Evolutionary conservation across 1,284 basidiomycete genomes (phyloP), one percentile per base, ranked within the genome.

Genomic region (Porodaedalea pini): DNA sequence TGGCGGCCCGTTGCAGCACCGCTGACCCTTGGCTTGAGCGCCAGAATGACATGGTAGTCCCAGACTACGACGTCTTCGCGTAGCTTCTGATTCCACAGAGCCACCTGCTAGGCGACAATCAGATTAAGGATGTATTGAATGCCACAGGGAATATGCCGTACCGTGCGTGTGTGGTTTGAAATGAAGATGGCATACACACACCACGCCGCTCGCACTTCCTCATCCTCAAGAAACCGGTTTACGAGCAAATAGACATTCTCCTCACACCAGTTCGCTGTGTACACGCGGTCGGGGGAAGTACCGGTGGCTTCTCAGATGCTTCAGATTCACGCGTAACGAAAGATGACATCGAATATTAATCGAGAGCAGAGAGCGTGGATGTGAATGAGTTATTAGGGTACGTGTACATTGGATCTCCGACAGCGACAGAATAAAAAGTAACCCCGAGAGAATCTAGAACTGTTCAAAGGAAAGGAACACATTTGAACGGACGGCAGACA

Each of bases 1-100:
- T 36, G 41, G 43, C 41, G 25, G 40, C 47, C 34, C 39, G 55
- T 21, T 17, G n/a, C 8, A 29, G 11, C 15, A 15, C 36, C 23
- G 58, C 25, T 56, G 23, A 34, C 37, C 21, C 40, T 47, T 21
- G 43, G 41, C 32, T 47, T 39, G 32, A 87, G 71, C 40, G 80
- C 68, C 8, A 86, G 75, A 27, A 90, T 69, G 62, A 86, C 86
- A 66, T 90, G 88, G 68, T 90, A 90, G 67, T 90, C 87, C 87
- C 88, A 90, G 34, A 90, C 69, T 8, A 88, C 79, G 67, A 63
- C 61, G 25, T 69, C 65, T 19, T 66, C 66, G 8, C 75, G 73
- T 23, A 71, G 71, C 62, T 77, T 79, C 67, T 89, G 87, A 51
- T 74, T 75, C 80, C 84, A 87, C 31, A 90, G 68, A 19, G 83